Evolutionary conservation across 352 stramenopile species (phyloP).

Genomic region (Phytophthora lateralis): DNA sequence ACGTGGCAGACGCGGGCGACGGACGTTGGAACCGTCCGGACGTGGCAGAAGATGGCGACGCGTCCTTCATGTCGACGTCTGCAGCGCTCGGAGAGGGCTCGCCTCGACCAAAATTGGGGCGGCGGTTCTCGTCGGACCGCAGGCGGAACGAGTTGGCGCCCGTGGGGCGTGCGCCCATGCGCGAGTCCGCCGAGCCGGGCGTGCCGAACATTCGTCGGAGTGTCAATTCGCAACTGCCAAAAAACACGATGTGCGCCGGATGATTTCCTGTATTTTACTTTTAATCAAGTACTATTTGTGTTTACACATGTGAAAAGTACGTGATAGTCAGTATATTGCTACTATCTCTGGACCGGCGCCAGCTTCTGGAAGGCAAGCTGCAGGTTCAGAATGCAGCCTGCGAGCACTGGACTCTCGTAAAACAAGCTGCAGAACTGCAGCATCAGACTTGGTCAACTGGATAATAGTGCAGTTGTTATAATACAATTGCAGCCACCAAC

Average conservation of each 20-base stretch:
- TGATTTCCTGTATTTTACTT: background rate
- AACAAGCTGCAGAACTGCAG: conserved; percentile 58
- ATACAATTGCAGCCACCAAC: conserved; percentile 18
- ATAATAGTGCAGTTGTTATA: background rate
- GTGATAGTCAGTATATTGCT: background rate
- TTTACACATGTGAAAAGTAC: background rate
- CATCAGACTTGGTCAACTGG: background rate
- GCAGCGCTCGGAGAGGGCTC: conserved; percentile 8
- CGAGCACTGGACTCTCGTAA: conserved; percentile 48
- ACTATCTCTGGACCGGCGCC: conserved; percentile 17
- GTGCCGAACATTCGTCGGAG: conserved; percentile 25
- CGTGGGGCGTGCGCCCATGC: conserved; percentile 19
- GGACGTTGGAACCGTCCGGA: conserved; percentile 22
- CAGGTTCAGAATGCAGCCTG: conserved; percentile 42
- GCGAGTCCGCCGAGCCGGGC: conserved; percentile 13
- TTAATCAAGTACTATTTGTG: background rate
- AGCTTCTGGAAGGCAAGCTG: conserved; percentile 54
- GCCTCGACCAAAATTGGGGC: conserved; percentile 31
- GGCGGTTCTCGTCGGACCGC: conserved; percentile 40
- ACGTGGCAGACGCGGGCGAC: conserved; percentile 8
- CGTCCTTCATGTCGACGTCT: conserved; percentile 48
- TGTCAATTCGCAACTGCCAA: conserved; percentile 17
- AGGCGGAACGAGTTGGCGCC: conserved; percentile 32
- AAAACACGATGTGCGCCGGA: background rate
- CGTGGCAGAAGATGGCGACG: conserved; percentile 12